Evolutionary conservation across 352 stramenopile genomes (phyloP).

Genomic region (Phytophthora palmivora): DNA sequence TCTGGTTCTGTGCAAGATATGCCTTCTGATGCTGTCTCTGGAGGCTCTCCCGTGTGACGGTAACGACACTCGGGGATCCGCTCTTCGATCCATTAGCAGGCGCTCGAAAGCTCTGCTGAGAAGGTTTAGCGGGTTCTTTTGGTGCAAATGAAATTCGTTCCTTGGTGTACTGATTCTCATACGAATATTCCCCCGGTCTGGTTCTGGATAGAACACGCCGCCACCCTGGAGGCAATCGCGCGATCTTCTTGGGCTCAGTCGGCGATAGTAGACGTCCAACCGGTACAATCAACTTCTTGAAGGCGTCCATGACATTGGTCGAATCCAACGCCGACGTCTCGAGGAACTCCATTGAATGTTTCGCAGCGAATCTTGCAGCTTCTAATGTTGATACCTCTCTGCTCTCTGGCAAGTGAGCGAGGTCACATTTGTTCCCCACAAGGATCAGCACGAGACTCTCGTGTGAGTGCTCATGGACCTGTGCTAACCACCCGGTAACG

Average conservation of each 20-base stretch:
- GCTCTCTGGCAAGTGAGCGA: constrained; percentile 76
- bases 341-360: constrained; percentile 87
- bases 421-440: constrained; percentile 90
- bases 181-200: constrained; percentile 86
- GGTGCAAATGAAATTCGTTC: constrained; percentile 89
- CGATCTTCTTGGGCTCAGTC: constrained; percentile 68
- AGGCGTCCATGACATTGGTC: constrained; percentile 89
- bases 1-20: constrained; percentile 75
- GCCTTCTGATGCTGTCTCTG: constrained; percentile 87
- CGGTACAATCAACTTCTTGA: constrained; percentile 90
- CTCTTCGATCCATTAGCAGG: constrained; percentile 35
- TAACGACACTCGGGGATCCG: constrained; percentile 51
- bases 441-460: constrained; percentile 86
- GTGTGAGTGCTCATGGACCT: constrained; percentile 86
- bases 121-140: constrained; percentile 87
- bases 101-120: constrained; percentile 82
- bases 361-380: constrained; percentile 80
- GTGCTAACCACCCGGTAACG: constrained; percentile 75
- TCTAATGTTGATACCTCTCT: constrained; percentile 89
- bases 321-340: constrained; percentile 86
- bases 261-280: constrained; percentile 81
- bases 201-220: constrained; percentile 84
- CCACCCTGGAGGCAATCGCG: constrained; percentile 73
- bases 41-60: constrained; percentile 85
- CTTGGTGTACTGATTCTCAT: constrained; percentile 91